Evolutionary conservation across 2,329 filamentous ascomycete genomes (phyloP).

Genomic region (Monosporascus ibericus): DNA sequence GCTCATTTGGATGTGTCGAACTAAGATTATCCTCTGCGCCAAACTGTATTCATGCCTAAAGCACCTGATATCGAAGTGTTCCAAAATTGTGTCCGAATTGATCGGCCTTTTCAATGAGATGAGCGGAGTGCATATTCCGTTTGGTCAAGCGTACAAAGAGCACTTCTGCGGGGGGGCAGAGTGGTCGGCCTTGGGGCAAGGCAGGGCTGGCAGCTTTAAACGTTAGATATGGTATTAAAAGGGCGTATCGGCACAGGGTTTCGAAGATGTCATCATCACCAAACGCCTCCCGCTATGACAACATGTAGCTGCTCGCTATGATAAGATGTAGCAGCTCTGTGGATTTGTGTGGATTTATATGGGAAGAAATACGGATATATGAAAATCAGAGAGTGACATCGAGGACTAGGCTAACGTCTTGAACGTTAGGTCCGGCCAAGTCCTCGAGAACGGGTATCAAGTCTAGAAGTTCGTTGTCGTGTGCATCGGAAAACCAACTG

Average conservation of each 20-base stretch:
- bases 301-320: conserved; percentile 39
- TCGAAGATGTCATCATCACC: conserved; percentile 38
- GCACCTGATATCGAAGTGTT: background rate
- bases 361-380: conserved; percentile 23
- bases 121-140: conserved; percentile 3
- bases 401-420: conserved; percentile 94
- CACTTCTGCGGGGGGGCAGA: conserved; percentile 5
- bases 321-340: conserved; percentile 29
- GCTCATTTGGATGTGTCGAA: conserved; percentile 2
- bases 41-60: too few species aligned
- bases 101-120: background rate
- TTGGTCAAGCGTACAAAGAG: conserved; percentile 4
- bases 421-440: conserved; percentile 78
- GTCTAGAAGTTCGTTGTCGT: conserved; percentile 97
- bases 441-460: conserved; percentile 98
- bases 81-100: background rate
- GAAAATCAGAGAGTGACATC: conserved; percentile 70
- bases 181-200: background rate
- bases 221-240: conserved; percentile 44
- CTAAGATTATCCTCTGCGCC: background rate
- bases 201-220: conserved; percentile 7
- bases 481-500: conserved; percentile 99
- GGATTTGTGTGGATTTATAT: conserved; percentile 15
- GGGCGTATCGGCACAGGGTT: conserved; percentile 45
- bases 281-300: conserved; percentile 52